phyloP scores from a whole-genome alignment of 2,329 filamentous ascomycete species.

The Diatrype stigma region DNA sequence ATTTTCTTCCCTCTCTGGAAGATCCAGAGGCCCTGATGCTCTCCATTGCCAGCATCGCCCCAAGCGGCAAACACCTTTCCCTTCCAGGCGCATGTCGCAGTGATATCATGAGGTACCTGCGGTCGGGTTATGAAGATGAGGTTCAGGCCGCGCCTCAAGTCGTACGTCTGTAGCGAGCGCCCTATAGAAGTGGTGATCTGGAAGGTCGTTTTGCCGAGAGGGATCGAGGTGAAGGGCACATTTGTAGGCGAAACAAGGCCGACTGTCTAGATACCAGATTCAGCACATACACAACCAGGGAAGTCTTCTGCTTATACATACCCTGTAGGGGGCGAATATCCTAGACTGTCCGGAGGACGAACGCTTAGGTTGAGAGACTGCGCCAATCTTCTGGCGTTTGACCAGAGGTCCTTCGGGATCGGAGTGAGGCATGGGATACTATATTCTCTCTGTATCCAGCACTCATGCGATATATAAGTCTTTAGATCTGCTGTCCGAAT shows the following conservation, averaged over 20 bases:
- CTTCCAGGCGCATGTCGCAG: conserved; percentile 83
- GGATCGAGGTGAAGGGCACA: conserved; percentile 85
- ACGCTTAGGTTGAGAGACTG: conserved; percentile 34
- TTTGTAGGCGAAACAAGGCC: conserved; percentile 87
- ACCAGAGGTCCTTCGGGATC: conserved; percentile 58
- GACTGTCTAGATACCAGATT: conserved; percentile 60
- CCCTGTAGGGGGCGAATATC: conserved; percentile 91
- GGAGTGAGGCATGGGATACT: conserved; percentile 50
- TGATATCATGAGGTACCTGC: conserved; percentile 81
- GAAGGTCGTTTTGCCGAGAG: conserved; percentile 89
- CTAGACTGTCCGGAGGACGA: conserved; percentile 55
- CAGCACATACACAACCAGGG: conserved; percentile 2
- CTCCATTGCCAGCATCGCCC: conserved; percentile 56
- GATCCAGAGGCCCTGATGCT: conserved; percentile 73
- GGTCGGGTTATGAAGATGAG: conserved; percentile 91
- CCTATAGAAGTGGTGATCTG: conserved; percentile 96
- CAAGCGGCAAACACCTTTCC: conserved; percentile 86
- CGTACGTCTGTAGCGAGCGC: conserved; percentile 88
- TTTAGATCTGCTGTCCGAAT: not conserved
- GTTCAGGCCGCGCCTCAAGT: conserved; percentile 83
- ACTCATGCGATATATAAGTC: not conserved
- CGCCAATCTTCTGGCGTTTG: conserved; percentile 71
- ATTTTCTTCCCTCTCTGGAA: conserved; percentile 88
- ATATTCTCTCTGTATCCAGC: not conserved
- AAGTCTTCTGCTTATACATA: conserved; percentile 35